These are phyloP conservation scores for Scedosporium dehoogii DNA, from an alignment of 2,329 filamentous ascomycete species.

Conservation along the genomic window DNA sequence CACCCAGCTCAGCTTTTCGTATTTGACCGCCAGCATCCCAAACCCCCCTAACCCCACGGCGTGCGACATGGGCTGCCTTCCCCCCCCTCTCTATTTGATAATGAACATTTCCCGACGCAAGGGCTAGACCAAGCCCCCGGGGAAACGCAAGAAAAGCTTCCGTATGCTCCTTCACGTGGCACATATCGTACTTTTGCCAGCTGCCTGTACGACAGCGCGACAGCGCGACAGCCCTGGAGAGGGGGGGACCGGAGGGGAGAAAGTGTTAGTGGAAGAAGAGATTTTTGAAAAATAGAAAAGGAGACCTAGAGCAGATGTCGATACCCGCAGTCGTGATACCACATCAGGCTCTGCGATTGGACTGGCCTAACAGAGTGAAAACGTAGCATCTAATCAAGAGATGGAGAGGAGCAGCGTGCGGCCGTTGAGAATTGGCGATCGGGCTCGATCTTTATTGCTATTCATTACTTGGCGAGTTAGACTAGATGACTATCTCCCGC, in stretches of 20 bases:
- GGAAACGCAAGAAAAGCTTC: too few species aligned
- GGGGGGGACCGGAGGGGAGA: too few species aligned
- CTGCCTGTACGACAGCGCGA: too few species aligned
- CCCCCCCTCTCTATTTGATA: not conserved
- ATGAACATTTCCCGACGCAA: too few species aligned
- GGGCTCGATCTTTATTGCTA: too few species aligned
- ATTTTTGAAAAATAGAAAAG: not conserved
- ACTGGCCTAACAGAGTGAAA: not conserved
- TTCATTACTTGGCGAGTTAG: too few species aligned
- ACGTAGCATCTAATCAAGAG: not conserved
- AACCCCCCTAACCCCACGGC: not conserved
- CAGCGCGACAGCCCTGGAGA: too few species aligned
- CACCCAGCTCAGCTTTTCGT: not conserved
- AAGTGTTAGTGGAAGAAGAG: too few species aligned
- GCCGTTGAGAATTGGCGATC: too few species aligned
- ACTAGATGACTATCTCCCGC: too few species aligned
- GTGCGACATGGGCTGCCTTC: not conserved
- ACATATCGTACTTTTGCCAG: not conserved
- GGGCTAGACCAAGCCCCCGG: too few species aligned
- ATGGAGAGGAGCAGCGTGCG: too few species aligned
- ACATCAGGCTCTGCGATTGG: not conserved
- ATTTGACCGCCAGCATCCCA: not conserved
- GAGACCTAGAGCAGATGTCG: not conserved
- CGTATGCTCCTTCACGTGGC: not conserved
- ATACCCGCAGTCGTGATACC: not conserved